A percentile compares a stretch with the other conserved stretches of the same genome.
Evolutionary conservation across 768 basidiomycete genomes (phyloP).

Genomic region (Pisolithus tinctorius): DNA sequence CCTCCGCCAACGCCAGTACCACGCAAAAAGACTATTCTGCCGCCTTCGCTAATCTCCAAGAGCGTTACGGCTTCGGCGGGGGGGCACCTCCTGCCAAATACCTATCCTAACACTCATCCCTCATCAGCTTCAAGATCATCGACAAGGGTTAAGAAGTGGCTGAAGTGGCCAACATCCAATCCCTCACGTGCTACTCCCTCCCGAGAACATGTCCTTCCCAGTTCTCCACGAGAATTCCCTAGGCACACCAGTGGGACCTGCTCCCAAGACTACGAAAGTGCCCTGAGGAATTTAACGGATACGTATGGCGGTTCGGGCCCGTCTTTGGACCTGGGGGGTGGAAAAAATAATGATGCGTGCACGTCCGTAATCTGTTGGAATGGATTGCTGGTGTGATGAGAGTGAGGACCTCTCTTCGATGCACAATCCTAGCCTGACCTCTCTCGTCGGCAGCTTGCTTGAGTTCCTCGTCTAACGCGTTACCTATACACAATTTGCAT

Average conservation of each 20-base stretch:
- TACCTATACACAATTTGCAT: too few species aligned
- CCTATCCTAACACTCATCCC: too few species aligned
- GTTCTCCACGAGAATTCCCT: neutral
- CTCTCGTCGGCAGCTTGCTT: too few species aligned
- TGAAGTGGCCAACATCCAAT: neutral
- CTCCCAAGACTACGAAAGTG: neutral
- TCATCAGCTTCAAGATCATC: neutral
- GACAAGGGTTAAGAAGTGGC: neutral
- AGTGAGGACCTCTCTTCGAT: too few species aligned
- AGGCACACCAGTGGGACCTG: neutral
- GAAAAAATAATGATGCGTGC: too few species aligned
- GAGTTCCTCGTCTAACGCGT: too few species aligned
- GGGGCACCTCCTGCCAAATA: neutral
- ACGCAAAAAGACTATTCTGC: neutral
- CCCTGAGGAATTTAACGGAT: neutral
- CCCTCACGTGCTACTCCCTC: neutral
- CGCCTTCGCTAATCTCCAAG: neutral
- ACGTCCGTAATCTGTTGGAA: too few species aligned
- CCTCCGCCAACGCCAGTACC: neutral
- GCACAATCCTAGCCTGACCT: too few species aligned
- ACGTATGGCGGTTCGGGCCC: neutral
- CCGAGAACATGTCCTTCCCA: neutral
- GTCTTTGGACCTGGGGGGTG: neutral
- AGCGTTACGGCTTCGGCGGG: neutral
- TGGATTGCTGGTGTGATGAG: too few species aligned